Evolutionary conservation across 495 filamentous ascomycete genomes (phyloP).

Genomic region (Trichoderma orchidacearum): DNA sequence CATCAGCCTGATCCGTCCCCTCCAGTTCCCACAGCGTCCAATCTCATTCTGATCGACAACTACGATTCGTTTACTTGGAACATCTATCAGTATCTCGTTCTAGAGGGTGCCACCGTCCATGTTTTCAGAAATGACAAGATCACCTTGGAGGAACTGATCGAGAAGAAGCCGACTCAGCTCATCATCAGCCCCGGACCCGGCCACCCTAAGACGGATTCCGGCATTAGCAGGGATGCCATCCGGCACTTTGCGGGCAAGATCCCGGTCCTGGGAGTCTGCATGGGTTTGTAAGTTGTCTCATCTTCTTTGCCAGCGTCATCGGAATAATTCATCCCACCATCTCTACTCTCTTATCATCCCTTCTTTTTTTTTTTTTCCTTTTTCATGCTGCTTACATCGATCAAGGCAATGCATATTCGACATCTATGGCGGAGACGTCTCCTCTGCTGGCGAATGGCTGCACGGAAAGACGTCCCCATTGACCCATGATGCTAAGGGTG

Average conservation of each 20-base stretch:
- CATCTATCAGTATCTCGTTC: constrained; percentile 91
- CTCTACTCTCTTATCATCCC: too few relatives aligned
- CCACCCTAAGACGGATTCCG: constrained; percentile 79
- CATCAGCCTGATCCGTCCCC: constrained; percentile 59
- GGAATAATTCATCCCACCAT: too few relatives aligned
- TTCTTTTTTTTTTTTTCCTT: neutral
- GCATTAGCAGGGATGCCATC: constrained; percentile 84
- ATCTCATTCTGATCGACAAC: constrained; percentile 94
- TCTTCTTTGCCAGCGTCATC: neutral
- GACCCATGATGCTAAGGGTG: constrained; percentile 74
- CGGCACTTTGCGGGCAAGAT: constrained; percentile 89
- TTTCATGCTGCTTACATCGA: neutral
- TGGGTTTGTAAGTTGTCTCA: constrained; percentile 63
- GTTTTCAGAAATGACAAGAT: constrained; percentile 90
- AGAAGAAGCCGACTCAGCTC: constrained; percentile 76
- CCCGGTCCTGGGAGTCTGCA: constrained; percentile 93
- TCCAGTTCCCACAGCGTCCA: constrained; percentile 61
- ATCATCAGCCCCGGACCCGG: constrained; percentile 93
- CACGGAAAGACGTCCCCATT: constrained; percentile 93
- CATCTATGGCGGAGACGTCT: constrained; percentile 79
- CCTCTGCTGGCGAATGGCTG: constrained; percentile 87
- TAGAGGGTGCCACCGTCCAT: constrained; percentile 80
- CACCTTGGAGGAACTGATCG: constrained; percentile 67
- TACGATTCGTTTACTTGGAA: constrained; percentile 99
- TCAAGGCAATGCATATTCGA: constrained; percentile 79